Conservation (phyloP, 352 stramenopile genomes). For the Thraustotheca clavata region DNA sequence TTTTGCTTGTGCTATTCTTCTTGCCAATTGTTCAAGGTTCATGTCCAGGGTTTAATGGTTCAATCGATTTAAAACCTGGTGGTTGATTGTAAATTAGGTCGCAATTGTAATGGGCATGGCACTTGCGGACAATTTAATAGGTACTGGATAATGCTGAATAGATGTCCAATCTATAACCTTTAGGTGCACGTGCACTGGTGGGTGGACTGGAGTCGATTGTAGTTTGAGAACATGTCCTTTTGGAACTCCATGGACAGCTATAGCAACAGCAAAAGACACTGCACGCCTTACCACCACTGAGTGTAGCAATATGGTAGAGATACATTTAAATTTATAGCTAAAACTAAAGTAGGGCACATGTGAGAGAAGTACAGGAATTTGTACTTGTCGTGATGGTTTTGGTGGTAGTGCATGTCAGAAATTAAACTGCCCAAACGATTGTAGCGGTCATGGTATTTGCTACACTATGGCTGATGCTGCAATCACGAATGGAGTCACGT, state of each 20-base stretch:
- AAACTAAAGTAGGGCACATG: constrained; percentile 42
- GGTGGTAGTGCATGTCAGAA: constrained; percentile 52
- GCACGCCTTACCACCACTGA: constrained; percentile 37
- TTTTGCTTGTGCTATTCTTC: background rate
- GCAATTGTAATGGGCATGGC: constrained; percentile 54
- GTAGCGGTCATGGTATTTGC: constrained; percentile 86
- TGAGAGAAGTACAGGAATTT: constrained; percentile 59
- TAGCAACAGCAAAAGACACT: constrained; percentile 34
- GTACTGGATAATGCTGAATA: constrained; percentile 26
- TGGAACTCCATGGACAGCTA: constrained; percentile 51
- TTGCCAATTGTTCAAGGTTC: background rate
- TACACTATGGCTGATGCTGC: constrained; percentile 58
- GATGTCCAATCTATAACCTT: constrained; percentile 10
- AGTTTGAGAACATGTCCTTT: constrained; percentile 57
- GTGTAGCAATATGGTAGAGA: constrained; percentile 39
- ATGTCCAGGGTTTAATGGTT: background rate
- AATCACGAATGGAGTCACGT: constrained; percentile 43
- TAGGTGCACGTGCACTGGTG: constrained; percentile 77
- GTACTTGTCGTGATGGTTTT: constrained; percentile 75
- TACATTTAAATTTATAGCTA: background rate
- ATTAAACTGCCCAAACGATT: constrained; percentile 66
- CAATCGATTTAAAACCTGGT: constrained; percentile 18
- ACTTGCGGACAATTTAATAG: constrained; percentile 45
- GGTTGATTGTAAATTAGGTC: constrained; percentile 1
- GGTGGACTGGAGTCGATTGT: constrained; percentile 87